Conservation (phyloP, 1,139 yeast genomes). For the Geotrichum aggregatum region DNA sequence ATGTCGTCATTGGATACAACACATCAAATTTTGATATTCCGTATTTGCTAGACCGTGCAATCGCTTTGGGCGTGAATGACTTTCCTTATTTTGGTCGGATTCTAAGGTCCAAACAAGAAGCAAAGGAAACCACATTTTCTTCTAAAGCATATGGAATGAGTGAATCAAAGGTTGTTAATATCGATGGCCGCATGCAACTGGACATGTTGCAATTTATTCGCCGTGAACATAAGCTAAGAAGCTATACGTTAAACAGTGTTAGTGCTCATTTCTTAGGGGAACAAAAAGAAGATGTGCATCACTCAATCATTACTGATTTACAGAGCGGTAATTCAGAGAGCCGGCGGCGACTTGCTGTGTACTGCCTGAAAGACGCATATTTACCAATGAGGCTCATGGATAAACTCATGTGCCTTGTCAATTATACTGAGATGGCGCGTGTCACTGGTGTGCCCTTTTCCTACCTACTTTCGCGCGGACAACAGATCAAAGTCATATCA, state of each 20-base stretch:
- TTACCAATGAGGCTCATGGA: conserved; percentile 83
- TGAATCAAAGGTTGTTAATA: conserved; percentile 84
- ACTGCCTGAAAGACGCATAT: conserved; percentile 94
- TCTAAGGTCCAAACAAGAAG: conserved; percentile 62
- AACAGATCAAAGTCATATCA: conserved; percentile 94
- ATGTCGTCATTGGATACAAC: conserved; percentile 94
- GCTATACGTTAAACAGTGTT: conserved; percentile 92
- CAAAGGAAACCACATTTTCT: conserved; percentile 76
- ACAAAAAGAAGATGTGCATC: conserved; percentile 97
- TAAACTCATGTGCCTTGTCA: conserved; percentile 91
- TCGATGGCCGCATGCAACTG: conserved; percentile 93
- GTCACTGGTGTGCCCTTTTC: conserved; percentile 98
- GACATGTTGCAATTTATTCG: conserved; percentile 91
- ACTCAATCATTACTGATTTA: conserved; percentile 88
- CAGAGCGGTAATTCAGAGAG: conserved; percentile 92
- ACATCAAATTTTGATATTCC: conserved; percentile 94
- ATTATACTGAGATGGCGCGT: conserved; percentile 98
- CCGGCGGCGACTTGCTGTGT: conserved; percentile 90
- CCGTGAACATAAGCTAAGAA: conserved; percentile 89
- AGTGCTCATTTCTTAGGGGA: conserved; percentile 91
- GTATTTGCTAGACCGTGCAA: conserved; percentile 81
- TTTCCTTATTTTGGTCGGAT: conserved; percentile 90
- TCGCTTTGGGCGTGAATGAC: conserved; percentile 56
- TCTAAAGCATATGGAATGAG: conserved; percentile 96
- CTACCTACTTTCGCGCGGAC: conserved; percentile 83